These are phyloP conservation scores for Nicotiana tomentosiformis DNA, from an alignment of 257 asterid genomes.

Conservation along the genomic window DNA sequence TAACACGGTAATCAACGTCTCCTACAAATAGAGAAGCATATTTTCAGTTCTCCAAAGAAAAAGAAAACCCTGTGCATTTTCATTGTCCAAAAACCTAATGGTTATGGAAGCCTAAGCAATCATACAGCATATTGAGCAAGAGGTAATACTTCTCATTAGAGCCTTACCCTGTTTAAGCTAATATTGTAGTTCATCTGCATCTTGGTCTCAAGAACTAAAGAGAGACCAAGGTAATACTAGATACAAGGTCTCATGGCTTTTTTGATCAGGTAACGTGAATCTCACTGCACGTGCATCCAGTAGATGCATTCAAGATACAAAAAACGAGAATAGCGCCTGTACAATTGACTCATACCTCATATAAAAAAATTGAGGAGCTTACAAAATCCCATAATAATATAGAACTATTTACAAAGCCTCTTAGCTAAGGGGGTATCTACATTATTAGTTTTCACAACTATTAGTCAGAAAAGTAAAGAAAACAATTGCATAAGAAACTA, in stretches of 20 bases:
- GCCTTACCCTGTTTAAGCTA: background rate
- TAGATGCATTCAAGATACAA: no score
- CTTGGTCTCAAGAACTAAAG: background rate
- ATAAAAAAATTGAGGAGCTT: no score
- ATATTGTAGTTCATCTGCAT: background rate
- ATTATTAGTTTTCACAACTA: background rate
- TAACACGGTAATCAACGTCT: conserved; percentile 54
- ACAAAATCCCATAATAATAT: no score
- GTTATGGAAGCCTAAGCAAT: background rate
- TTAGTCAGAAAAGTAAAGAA: background rate
- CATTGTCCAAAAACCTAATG: background rate
- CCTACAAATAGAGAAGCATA: conserved; percentile 27
- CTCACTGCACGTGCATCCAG: no score
- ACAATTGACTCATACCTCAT: no score
- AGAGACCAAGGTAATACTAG: background rate
- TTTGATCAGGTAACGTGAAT: no score
- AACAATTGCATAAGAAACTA: background rate
- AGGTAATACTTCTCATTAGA: background rate
- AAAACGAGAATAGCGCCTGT: no score
- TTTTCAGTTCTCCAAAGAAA: background rate
- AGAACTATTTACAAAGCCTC: background rate
- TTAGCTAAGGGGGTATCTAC: background rate
- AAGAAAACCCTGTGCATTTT: background rate
- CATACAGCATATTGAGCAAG: background rate
- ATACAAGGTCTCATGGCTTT: background rate